Conservation (phyloP, 352 stramenopile species). For the Globisporangium heterothallicum region DNA sequence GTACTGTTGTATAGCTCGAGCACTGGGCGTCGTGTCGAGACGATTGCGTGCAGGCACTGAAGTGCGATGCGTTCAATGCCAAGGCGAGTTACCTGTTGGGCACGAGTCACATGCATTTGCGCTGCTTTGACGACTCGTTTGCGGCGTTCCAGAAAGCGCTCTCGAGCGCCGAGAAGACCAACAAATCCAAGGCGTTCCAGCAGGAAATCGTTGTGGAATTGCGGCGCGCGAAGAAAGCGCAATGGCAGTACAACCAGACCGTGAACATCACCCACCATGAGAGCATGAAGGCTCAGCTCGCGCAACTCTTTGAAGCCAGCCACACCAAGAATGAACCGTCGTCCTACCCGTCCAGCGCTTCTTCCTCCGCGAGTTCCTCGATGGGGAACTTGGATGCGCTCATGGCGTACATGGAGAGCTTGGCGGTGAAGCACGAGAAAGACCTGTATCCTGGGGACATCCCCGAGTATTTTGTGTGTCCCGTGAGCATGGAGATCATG, state of each 20-base stretch:
- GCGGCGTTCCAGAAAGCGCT: constrained; percentile 45
- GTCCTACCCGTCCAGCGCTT: no score
- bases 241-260: constrained; percentile 49
- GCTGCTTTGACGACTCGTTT: constrained; percentile 45
- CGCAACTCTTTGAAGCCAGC: constrained; percentile 25
- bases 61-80: constrained; percentile 55
- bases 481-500: constrained; percentile 85
- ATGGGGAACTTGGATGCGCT: constrained; percentile 34
- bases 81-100: constrained; percentile 77
- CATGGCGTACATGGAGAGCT: constrained; percentile 59
- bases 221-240: constrained; percentile 53
- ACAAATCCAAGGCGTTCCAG: constrained; percentile 48
- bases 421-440: constrained; percentile 37
- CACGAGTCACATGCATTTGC: constrained; percentile 45
- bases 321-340: constrained; percentile 19
- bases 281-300: constrained; percentile 32
- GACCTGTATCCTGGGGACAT: constrained; percentile 48
- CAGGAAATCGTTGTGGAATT: constrained; percentile 58
- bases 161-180: constrained; percentile 44
- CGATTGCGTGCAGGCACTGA: constrained; percentile 55
- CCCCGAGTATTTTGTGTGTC: constrained; percentile 76
- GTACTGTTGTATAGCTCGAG: constrained; percentile 28
- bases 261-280: constrained; percentile 35
- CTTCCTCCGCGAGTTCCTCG: no score
- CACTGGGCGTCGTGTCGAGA: constrained; percentile 54